Evolutionary conservation across 2,329 filamentous ascomycete species (phyloP).

Genomic region (Fusarium sp.): DNA sequence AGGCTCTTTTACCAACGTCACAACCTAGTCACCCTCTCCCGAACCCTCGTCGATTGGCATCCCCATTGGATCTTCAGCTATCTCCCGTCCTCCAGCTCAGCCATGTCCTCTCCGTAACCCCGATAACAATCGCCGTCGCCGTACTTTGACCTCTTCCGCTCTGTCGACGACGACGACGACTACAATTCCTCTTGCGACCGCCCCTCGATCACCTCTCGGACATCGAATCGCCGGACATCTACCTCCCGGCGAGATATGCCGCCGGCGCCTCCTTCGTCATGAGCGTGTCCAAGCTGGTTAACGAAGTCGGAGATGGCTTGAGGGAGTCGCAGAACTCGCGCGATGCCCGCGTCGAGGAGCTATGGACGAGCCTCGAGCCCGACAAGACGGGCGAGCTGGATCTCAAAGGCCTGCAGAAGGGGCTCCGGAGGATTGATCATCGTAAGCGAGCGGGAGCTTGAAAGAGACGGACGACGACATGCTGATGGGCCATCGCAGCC

Average conservation of each 20-base stretch:
- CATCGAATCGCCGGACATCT: constrained; percentile 26
- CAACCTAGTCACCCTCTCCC: constrained; percentile 17
- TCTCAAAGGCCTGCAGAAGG: constrained; percentile 84
- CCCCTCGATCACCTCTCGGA: constrained; percentile 1
- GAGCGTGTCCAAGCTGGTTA: constrained; percentile 61
- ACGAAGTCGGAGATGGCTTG: constrained; percentile 72
- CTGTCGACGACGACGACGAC: constrained; percentile 3
- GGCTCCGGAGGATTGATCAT: constrained; percentile 89
- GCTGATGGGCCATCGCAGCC: constrained; percentile 55
- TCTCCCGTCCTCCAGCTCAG: constrained; percentile 19
- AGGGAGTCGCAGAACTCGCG: constrained; percentile 81
- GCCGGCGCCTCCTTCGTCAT: constrained; percentile 46
- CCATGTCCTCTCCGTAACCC: constrained; percentile 41
- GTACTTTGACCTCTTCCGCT: constrained; percentile 4
- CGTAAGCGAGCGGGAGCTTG: constrained; percentile 65
- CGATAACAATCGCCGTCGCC: constrained; percentile 8
- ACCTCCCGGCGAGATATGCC: constrained; percentile 49
- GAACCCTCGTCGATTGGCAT: constrained; percentile 33
- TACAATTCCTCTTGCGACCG: neutral
- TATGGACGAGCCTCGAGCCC: constrained; percentile 88
- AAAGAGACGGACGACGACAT: constrained; percentile 15
- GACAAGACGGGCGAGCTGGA: constrained; percentile 83
- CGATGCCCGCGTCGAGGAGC: constrained; percentile 82
- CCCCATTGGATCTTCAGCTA: constrained; percentile 20
- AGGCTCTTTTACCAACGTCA: constrained; percentile 36